phyloP scores from a whole-genome alignment of 495 filamentous ascomycete species.

The Apodospora peruviana region DNA sequence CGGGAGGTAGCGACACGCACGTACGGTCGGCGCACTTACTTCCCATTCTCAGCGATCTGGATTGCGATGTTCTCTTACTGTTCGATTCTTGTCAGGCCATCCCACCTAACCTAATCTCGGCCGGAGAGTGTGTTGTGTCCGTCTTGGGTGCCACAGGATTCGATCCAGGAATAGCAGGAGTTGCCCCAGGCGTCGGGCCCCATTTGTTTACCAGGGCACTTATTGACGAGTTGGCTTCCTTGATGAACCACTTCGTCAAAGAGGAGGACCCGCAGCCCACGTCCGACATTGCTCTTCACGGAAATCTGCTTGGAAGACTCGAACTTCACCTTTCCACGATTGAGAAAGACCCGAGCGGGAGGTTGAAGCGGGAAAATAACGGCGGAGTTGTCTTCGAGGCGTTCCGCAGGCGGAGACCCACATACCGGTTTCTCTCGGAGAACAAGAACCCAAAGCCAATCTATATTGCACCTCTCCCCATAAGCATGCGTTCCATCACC shows the following conservation, averaged over 20 bases:
- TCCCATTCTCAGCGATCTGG: background rate
- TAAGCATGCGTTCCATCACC: background rate
- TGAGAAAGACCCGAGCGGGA: background rate
- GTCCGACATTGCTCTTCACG: background rate
- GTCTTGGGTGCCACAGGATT: background rate
- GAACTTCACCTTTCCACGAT: background rate
- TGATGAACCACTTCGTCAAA: background rate
- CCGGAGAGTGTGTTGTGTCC: background rate
- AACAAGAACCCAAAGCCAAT: background rate
- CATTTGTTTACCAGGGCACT: background rate
- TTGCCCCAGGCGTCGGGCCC: background rate
- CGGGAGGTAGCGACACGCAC: background rate
- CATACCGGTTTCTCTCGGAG: background rate
- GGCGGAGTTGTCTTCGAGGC: background rate
- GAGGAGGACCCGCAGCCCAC: background rate
- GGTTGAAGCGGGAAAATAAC: background rate
- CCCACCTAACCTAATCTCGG: background rate
- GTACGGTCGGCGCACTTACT: background rate
- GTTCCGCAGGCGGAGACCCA: background rate
- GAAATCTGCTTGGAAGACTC: background rate
- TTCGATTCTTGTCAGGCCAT: conserved; percentile 2
- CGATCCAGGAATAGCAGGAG: background rate
- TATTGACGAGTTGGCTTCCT: background rate
- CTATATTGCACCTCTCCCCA: background rate
- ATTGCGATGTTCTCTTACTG: conserved; percentile 1